Conservation (phyloP, 768 basidiomycete genomes). For the Tricholoma sp. region DNA sequence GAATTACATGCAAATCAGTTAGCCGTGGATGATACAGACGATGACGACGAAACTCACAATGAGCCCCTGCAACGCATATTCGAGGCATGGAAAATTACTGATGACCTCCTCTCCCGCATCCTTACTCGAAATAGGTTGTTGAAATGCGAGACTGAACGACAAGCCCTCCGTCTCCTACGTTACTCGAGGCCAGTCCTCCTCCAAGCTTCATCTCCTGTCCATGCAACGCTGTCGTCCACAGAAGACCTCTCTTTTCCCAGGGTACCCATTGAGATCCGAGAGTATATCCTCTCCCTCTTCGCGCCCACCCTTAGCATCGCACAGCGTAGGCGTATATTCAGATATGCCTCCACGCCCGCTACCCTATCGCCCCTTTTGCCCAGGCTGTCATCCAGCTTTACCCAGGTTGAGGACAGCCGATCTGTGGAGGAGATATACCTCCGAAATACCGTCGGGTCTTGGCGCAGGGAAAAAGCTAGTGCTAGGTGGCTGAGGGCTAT, state of each 20-base stretch:
- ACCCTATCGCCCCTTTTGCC: constrained; percentile 39
- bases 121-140: constrained; percentile 40
- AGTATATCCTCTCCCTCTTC: constrained; percentile 52
- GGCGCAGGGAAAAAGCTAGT: constrained; percentile 37
- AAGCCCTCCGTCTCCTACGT: constrained; percentile 47
- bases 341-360: constrained; percentile 39
- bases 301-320: constrained; percentile 51
- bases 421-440: no score
- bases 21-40: constrained; percentile 1
- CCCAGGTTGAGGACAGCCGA: constrained; percentile 14
- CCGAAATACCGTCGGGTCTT: constrained; percentile 28
- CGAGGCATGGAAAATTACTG: constrained; percentile 32
- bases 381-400: constrained; percentile 4
- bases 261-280: constrained; percentile 54
- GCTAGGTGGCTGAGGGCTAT: constrained; percentile 43
- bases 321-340: constrained; percentile 50
- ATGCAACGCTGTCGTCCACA: not conserved
- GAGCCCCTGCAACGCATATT: constrained; percentile 1
- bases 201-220: constrained; percentile 15
- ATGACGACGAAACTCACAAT: constrained; percentile 11
- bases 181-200: constrained; percentile 49
- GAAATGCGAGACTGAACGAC: constrained; percentile 31
- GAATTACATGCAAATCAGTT: constrained; percentile 48
- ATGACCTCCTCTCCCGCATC: constrained; percentile 25
- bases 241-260: constrained; percentile 23